These are phyloP conservation scores for Pythium plurisporium DNA, from an alignment of 352 stramenopile species.

Conservation along the genomic window DNA sequence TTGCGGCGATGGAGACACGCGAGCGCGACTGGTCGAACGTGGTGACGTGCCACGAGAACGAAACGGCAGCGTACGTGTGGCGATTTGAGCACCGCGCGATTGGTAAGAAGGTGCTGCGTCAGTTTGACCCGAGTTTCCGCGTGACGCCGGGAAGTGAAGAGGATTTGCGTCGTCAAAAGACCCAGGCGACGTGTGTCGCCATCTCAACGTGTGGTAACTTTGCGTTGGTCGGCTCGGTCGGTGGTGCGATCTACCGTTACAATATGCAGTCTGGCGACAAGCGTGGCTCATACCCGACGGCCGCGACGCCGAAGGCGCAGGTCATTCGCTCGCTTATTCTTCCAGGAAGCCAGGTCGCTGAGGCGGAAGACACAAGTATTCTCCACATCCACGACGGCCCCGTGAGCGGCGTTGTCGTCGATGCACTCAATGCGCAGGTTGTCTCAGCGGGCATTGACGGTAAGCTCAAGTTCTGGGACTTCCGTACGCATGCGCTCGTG, in stretches of 20 bases:
- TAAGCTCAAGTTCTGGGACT: constrained; percentile 90
- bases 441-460: constrained; percentile 86
- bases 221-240: constrained; percentile 89
- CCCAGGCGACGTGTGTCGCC: constrained; percentile 61
- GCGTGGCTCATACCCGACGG: constrained; percentile 87
- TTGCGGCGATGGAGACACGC: constrained; percentile 89
- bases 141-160: constrained; percentile 55
- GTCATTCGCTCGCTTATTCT: constrained; percentile 65
- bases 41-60: constrained; percentile 92
- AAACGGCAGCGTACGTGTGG: constrained; percentile 94
- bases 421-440: constrained; percentile 78
- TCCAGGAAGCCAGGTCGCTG: constrained; percentile 35
- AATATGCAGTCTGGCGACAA: constrained; percentile 94
- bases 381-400: constrained; percentile 60
- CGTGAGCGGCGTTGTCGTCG: constrained; percentile 86
- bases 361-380: constrained; percentile 31
- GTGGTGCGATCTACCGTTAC: constrained; percentile 93
- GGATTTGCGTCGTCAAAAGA: constrained; percentile 58
- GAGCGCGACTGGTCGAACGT: constrained; percentile 92
- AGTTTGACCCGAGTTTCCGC: constrained; percentile 77
- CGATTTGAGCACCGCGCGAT: constrained; percentile 90
- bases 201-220: constrained; percentile 94
- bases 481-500: constrained; percentile 65
- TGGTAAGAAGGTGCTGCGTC: constrained; percentile 88
- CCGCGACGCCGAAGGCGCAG: constrained; percentile 58